Evolutionary conservation across 352 stramenopile species (phyloP).

Genomic region (Phytophthora vignae): DNA sequence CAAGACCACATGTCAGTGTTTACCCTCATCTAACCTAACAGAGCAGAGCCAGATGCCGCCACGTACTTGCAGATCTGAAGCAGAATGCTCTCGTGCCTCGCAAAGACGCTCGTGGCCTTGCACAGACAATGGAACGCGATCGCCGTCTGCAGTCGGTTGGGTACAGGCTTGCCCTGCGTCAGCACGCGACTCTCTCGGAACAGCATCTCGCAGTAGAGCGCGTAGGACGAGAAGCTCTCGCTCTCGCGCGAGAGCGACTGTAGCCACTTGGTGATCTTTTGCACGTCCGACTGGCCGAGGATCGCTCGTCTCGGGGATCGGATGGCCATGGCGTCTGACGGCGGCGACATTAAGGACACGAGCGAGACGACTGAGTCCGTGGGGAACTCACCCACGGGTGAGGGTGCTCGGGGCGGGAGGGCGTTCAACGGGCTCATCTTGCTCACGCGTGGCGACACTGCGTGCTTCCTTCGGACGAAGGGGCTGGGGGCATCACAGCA

Average conservation of each 20-base stretch:
- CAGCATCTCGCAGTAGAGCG: conserved; percentile 78
- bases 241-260: conserved; percentile 53
- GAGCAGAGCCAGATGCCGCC: background rate
- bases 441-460: conserved; percentile 19
- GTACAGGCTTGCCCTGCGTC: conserved; percentile 63
- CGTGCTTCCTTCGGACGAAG: conserved; percentile 24
- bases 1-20: background rate
- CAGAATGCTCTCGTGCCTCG: conserved; percentile 64
- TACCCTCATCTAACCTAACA: background rate
- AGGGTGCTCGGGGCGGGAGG: conserved; percentile 33
- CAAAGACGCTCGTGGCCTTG: conserved; percentile 66
- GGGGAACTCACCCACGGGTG: conserved; percentile 43
- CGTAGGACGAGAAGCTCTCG: conserved; percentile 65
- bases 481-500: conserved; percentile 3
- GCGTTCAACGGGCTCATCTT: conserved; percentile 27
- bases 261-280: conserved; percentile 77
- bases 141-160: conserved; percentile 76
- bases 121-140: conserved; percentile 82
- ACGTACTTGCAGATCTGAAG: conserved; percentile 62
- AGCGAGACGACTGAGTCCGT: conserved; percentile 35
- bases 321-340: conserved; percentile 5
- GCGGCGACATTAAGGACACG: conserved; percentile 12
- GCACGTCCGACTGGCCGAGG: conserved; percentile 49
- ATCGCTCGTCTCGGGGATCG: conserved; percentile 40
- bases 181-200: conserved; percentile 72